These are phyloP conservation scores for Saturnispora gosingensis DNA, from an alignment of 805 yeast species.

Conservation along the genomic window DNA sequence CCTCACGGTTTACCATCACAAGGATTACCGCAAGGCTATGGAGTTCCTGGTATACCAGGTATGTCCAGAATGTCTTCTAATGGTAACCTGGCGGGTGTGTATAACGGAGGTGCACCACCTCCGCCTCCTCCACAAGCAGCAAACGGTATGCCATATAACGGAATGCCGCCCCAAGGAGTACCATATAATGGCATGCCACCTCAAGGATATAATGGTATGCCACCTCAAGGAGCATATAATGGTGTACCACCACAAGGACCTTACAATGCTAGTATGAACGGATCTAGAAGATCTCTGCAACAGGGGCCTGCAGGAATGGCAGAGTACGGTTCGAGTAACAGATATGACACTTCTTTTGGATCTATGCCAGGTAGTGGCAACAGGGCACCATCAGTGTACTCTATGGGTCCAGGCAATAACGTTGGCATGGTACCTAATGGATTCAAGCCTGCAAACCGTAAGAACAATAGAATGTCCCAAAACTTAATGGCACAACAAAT, in stretches of 20 bases:
- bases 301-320: background rate
- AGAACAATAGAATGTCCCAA: slow-evolving; percentile 34
- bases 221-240: background rate
- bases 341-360: slow-evolving; percentile 10
- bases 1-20: slow-evolving; percentile 29
- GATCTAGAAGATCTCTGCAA: slow-evolving; percentile 4
- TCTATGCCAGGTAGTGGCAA: slow-evolving; percentile 6
- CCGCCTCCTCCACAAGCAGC: background rate
- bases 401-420: background rate
- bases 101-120: background rate
- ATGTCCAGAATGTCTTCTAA: background rate
- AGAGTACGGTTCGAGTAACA: background rate
- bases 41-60: background rate
- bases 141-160: background rate
- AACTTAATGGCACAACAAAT: slow-evolving; percentile 22
- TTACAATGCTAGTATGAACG: background rate
- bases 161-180: background rate
- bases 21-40: slow-evolving; percentile 21
- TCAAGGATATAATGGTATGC: background rate
- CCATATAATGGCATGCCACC: background rate
- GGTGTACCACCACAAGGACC: background rate
- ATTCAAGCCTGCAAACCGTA: slow-evolving; percentile 36
- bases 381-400: background rate
- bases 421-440: slow-evolving; percentile 9
- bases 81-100: background rate